Base-by-base conservation (phyloP, 129 eudicot genomes). In the Heracleum sosnowskyi region DNA sequence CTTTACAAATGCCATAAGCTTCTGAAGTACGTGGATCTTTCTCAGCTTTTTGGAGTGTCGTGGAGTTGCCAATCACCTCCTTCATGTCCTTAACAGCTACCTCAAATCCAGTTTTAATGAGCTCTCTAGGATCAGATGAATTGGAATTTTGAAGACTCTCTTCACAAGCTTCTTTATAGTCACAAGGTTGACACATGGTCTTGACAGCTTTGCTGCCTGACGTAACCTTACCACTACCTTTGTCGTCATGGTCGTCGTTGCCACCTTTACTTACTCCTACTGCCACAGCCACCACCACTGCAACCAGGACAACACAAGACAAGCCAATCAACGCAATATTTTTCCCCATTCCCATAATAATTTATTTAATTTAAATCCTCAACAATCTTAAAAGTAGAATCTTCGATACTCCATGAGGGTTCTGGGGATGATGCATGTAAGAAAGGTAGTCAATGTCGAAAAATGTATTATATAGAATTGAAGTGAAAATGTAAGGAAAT, bases 141-240 rank as follows among this genome's bases (percentile, higher is more conserved):
- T 84, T 81, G 28, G 86, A 17, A 68, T 18, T 10, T 29, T 76
- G 16, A 60, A 86, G 80, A 74, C 81, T 86, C 2, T 82, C 49
- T n/a, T 73, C 82, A 40, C 97, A 91, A 24, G 88, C 74, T 11
- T 89, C 77, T 22, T 80, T 47, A 55, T 84, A 91, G 33, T 83
- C 84, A 2, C 91, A 84, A 78, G 78, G 76, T 49, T 82, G 74
- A 68, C 97, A 91, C 16, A 87, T 72, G 36, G 85, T 63, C 33
- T 80, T 81, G 7, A 87, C 81, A 3, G 83, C 80, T n/a, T 86
- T 83, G 3, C 69, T 73, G 29, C 81, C 31, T 3, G 82, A 46
- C 2, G 78, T 9, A 5, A 80, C 76, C 31, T 39, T 36, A 13
- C 39, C 20, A 29, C 62, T 45, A 8, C 51, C 5, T 78, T 68